These are phyloP conservation scores for Termitomyces sp. DNA, from an alignment of 768 basidiomycete genomes.

Conservation along the genomic window DNA sequence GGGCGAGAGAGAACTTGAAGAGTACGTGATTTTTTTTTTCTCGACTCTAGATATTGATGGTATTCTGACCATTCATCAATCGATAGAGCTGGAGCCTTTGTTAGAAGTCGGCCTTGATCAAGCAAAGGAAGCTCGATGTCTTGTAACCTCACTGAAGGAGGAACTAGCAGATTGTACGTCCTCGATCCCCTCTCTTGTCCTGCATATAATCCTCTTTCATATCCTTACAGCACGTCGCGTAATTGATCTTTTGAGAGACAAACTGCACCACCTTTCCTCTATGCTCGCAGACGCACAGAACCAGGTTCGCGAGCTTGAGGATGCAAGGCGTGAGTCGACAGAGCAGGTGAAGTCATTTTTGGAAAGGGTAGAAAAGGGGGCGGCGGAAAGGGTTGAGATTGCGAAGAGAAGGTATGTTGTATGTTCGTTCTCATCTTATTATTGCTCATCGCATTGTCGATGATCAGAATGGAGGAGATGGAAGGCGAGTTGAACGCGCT, in stretches of 20 bases:
- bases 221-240: conserved; percentile 33
- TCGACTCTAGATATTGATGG: background rate
- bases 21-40: background rate
- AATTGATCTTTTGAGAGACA: conserved; percentile 32
- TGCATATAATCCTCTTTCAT: background rate
- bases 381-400: background rate
- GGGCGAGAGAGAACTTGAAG: conserved; percentile 4
- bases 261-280: conserved; percentile 26
- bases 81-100: conserved; percentile 14
- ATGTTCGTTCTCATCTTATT: background rate
- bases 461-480: background rate
- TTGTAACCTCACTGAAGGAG: conserved; percentile 20
- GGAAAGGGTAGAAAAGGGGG: background rate
- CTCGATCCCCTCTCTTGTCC: background rate
- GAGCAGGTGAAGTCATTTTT: conserved; percentile 14
- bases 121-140: conserved; percentile 16
- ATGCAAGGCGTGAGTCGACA: conserved; percentile 18
- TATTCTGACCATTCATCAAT: background rate
- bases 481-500: background rate
- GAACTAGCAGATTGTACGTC: conserved; percentile 23
- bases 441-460: background rate
- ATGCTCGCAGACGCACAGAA: conserved; percentile 26
- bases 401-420: background rate
- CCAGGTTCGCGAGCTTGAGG: conserved; percentile 31
- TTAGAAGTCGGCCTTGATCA: conserved; percentile 16